Conservation (phyloP, 331 rosid genomes). For the Erythrophleum ivorense region DNA sequence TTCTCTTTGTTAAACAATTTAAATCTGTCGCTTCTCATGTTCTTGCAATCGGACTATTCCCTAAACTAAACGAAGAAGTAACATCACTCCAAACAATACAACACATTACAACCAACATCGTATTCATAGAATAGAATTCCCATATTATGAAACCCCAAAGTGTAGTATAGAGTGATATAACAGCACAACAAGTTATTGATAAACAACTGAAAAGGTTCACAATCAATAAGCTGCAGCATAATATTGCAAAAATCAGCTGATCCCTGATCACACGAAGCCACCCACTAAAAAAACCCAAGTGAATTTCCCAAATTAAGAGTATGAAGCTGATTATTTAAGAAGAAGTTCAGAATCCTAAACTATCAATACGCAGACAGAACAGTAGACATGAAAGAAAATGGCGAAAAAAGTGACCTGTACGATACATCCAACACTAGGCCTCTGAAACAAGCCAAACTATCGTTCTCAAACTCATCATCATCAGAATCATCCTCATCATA, state of each 20-base stretch:
- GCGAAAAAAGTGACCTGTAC: conserved; percentile 67
- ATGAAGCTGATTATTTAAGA: background rate
- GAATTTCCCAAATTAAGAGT: background rate
- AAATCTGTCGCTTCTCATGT: background rate
- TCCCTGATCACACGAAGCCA: conserved; percentile 4
- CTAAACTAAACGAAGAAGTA: conserved; percentile 1
- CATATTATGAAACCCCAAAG: background rate
- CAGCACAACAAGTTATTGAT: background rate
- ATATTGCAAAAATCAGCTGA: background rate
- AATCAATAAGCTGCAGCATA: background rate
- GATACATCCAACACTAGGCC: conserved; percentile 96
- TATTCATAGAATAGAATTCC: background rate
- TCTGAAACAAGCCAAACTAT: conserved; percentile 79
- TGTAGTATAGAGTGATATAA: conserved; percentile 10
- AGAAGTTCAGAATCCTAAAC: background rate
- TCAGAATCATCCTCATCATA: conserved; percentile 46
- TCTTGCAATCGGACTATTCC: background rate
- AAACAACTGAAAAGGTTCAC: conserved; percentile 15
- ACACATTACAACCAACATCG: background rate
- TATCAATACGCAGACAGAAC: background rate
- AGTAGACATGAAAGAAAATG: conserved; percentile 7
- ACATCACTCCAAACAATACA: conserved; percentile 8
- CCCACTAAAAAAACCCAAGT: background rate
- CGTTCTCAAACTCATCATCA: conserved; percentile 52
- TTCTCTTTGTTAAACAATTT: conserved; percentile 20